Evolutionary conservation across 805 yeast species (phyloP).

Genomic region (Nakazawaea populi): DNA sequence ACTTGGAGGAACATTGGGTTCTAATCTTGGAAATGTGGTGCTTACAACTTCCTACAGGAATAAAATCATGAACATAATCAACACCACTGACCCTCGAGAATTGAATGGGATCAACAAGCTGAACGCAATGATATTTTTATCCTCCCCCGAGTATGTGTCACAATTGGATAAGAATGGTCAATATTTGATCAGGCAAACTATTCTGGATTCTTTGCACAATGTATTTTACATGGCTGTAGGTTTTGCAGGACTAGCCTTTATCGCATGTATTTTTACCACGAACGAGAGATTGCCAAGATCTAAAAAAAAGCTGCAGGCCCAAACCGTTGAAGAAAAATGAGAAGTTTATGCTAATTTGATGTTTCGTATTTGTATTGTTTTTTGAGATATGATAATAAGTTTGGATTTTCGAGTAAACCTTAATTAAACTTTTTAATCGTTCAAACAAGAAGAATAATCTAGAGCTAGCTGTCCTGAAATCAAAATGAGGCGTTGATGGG

Average conservation of each 20-base stretch:
- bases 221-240: conserved; percentile 36
- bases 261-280: conserved; percentile 32
- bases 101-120: background rate
- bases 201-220: conserved; percentile 33
- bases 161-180: conserved; percentile 9
- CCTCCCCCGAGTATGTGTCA: conserved; percentile 8
- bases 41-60: conserved; percentile 25
- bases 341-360: conserved; percentile 4
- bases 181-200: conserved; percentile 12
- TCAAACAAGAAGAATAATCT: too few relatives aligned
- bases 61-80: conserved; percentile 8
- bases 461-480: too few relatives aligned
- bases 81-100: background rate
- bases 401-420: too few relatives aligned
- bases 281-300: conserved; percentile 34
- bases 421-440: too few relatives aligned
- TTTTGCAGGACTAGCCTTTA: conserved; percentile 24
- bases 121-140: background rate
- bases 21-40: conserved; percentile 35
- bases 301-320: background rate
- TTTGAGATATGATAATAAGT: too few relatives aligned
- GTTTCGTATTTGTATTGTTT: too few relatives aligned
- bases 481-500: too few relatives aligned
- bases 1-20: conserved; percentile 39
- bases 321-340: conserved; percentile 14